Base-by-base conservation (phyloP, 2,329 filamentous ascomycete genomes). In the Shiraia bambusicola region DNA sequence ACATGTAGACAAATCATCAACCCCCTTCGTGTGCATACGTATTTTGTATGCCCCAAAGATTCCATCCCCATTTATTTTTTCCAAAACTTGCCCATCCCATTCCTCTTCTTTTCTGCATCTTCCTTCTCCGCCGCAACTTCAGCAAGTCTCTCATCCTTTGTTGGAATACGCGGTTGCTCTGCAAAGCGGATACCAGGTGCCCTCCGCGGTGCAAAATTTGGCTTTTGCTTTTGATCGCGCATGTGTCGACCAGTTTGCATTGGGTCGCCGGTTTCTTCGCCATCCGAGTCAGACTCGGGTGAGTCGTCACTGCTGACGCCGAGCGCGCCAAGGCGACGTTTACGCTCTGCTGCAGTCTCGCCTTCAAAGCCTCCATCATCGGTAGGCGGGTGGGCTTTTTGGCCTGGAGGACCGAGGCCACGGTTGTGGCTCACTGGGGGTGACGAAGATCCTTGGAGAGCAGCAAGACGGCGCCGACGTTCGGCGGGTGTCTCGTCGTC, bases 271-370 rank as follows among this genome's bases (percentile, higher is more conserved):
- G 39, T 55, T 40, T 66, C 63, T 24, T 69, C 64, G 13, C 55
- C 58, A 14, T 67, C 64, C 7, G 56, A 61, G 8, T 66, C 63
- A 0, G 61, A 63, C 15, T 60, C 61, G 3, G 58, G 52, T 1
- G 54, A 46, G 6, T 60, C 47, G 16, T 61, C 57, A 10, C 55
- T 47, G 16, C 54, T 54, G 16, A 86, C 73, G 8, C 87, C 86
- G 2, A 92, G 71, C 1, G 87, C 88, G 1, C 86, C 86, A 56
- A 89, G 82, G 55, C 88, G 79, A 38, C 88, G 76, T 28, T 86
- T 78, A 42, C 84, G 76, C 66, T 92, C 88, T 0, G 87, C 87
- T 0, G 86, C 83, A 0, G 86, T 90, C 69, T 91, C 87, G 25
- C 71, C 75, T 25, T 73, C 73, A 11, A 60, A 53, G 3, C 45